Conservation (phyloP, 2,329 filamentous ascomycete species). For the Herpotrichia juniperi region DNA sequence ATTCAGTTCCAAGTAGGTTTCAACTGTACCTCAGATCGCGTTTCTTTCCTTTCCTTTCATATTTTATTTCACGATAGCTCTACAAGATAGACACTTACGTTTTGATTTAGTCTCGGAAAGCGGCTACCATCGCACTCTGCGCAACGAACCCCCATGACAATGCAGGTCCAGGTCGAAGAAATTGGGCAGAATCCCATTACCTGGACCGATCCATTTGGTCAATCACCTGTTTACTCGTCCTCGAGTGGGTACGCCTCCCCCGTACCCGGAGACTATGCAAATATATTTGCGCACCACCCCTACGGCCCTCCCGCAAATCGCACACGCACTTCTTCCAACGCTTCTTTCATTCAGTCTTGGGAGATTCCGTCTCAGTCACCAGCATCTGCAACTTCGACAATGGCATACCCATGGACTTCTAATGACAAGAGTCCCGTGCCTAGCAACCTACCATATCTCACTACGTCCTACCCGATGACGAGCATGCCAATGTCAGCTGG, state of each 20-base stretch:
- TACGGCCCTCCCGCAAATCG: constrained; percentile 32
- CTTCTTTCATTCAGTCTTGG: constrained; percentile 43
- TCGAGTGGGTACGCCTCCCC: constrained; percentile 44
- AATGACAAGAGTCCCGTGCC: constrained; percentile 35
- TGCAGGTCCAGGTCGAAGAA: constrained; percentile 24
- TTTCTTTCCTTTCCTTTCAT: constrained; percentile 11
- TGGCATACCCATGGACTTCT: constrained; percentile 37
- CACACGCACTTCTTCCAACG: constrained; percentile 45
- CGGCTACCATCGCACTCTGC: constrained; percentile 17
- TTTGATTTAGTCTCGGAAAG: constrained; percentile 23
- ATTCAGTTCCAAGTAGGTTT: constrained; percentile 42
- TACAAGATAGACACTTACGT: constrained; percentile 12
- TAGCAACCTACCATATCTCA: constrained; percentile 28
- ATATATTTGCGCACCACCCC: constrained; percentile 35
- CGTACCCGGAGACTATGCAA: constrained; percentile 32
- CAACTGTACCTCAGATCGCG: constrained; percentile 24
- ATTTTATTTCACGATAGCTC: constrained; percentile 13
- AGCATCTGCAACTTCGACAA: constrained; percentile 39
- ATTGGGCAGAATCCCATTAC: constrained; percentile 19
- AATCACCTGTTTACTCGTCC: constrained; percentile 38
- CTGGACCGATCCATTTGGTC: constrained; percentile 37
- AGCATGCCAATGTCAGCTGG: constrained; percentile 5
- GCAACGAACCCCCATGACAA: constrained; percentile 17
- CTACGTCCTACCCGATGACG: constrained; percentile 30
- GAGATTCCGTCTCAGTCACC: constrained; percentile 40